Evolutionary conservation across 768 basidiomycete species (phyloP).

Genomic region (Chalciporus chontae): DNA sequence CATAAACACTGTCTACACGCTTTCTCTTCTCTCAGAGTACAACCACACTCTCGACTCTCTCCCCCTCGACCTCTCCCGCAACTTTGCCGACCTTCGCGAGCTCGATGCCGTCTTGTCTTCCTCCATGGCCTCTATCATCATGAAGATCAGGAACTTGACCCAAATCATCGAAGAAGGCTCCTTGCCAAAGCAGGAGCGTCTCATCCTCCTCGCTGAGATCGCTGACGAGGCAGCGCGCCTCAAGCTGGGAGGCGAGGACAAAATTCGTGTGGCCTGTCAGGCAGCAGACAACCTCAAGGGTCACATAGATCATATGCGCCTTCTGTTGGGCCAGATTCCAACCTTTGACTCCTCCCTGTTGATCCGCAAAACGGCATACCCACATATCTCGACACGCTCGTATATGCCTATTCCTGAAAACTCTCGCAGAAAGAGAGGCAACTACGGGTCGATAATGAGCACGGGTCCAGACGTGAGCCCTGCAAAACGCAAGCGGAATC

Average conservation of each 20-base stretch:
- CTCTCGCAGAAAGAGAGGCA: slow-evolving; percentile 59
- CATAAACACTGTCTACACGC: slow-evolving; percentile 52
- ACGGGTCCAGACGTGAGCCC: slow-evolving; percentile 57
- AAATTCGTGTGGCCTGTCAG: slow-evolving; percentile 90
- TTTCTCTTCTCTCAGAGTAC: slow-evolving; percentile 76
- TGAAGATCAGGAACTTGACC: slow-evolving; percentile 74
- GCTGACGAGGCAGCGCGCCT: slow-evolving; percentile 90
- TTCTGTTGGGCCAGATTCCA: slow-evolving; percentile 60
- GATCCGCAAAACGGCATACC: slow-evolving; percentile 65
- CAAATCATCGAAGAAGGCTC: slow-evolving; percentile 66
- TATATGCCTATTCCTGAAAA: slow-evolving; percentile 69
- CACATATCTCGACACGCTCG: slow-evolving; percentile 67
- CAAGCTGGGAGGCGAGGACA: slow-evolving; percentile 95
- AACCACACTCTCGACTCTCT: slow-evolving; percentile 91
- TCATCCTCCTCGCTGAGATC: slow-evolving; percentile 86
- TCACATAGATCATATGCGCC: slow-evolving; percentile 58
- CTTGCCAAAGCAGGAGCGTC: slow-evolving; percentile 64
- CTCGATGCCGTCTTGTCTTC: slow-evolving; percentile 96
- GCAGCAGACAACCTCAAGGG: slow-evolving; percentile 84
- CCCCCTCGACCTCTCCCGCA: slow-evolving; percentile 90
- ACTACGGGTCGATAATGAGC: slow-evolving; percentile 51
- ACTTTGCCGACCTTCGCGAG: slow-evolving; percentile 94
- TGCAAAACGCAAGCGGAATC: slow-evolving; percentile 56
- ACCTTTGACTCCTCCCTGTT: slow-evolving; percentile 57
- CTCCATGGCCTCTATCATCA: slow-evolving; percentile 76